Conservation (phyloP, 2,329 filamentous ascomycete species). For the Pseudocercospora macadamiae region DNA sequence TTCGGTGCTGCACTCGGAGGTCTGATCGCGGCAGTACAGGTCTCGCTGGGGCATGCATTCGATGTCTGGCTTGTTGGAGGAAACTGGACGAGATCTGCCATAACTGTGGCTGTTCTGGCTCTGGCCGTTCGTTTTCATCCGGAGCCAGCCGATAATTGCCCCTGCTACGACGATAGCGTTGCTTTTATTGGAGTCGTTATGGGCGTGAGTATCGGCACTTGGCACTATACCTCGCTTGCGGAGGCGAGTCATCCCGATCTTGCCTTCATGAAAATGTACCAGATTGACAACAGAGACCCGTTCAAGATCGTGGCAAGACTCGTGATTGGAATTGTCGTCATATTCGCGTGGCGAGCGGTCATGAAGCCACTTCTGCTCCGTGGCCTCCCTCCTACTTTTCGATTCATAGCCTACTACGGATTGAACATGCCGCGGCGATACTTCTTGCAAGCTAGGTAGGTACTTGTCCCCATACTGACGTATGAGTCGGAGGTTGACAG, state of each 20-base stretch:
- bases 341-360: conserved; percentile 87
- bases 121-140: conserved; percentile 73
- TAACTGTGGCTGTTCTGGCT: conserved; percentile 69
- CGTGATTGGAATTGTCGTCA: conserved; percentile 75
- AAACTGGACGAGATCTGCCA: conserved; percentile 64
- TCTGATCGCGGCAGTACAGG: conserved; percentile 60
- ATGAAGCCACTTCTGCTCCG: conserved; percentile 84
- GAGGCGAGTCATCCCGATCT: neutral
- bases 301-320: conserved; percentile 67
- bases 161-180: conserved; percentile 95
- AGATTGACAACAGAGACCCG: conserved; percentile 63
- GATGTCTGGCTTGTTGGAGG: conserved; percentile 72
- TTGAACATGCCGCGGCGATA: conserved; percentile 83
- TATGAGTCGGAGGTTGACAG: conserved; percentile 2
- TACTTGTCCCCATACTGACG: neutral
- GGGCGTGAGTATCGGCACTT: conserved; percentile 78
- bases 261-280: conserved; percentile 26
- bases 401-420: conserved; percentile 77
- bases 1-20: conserved; percentile 78
- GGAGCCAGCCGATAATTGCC: conserved; percentile 94
- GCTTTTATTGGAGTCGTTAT: conserved; percentile 90
- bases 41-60: conserved; percentile 59
- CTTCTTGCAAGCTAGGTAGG: conserved; percentile 79
- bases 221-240: conserved; percentile 63
- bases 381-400: conserved; percentile 81